phyloP scores from a whole-genome alignment of 306 rosid species.

The Ceratonia siliqua region DNA sequence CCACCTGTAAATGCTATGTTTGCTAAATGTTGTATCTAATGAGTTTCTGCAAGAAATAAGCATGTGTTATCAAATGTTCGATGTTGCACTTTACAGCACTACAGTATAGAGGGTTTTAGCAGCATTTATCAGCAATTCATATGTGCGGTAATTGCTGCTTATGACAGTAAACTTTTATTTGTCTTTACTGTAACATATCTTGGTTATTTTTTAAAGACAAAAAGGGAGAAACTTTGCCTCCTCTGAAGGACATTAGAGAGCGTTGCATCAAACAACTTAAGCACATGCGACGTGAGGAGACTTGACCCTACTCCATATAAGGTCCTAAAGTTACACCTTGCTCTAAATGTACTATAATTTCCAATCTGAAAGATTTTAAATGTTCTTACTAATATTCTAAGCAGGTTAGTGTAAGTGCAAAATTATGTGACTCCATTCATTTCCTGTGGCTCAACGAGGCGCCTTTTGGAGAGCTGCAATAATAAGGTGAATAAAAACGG shows the following conservation, averaged over 20 bases:
- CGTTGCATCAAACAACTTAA: slow-evolving; percentile 75
- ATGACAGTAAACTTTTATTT: not conserved
- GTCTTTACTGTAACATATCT: not conserved
- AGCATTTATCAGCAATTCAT: slow-evolving; percentile 2
- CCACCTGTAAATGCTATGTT: not conserved
- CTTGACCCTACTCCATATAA: slow-evolving; percentile 84
- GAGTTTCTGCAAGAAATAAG: not conserved
- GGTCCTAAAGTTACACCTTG: slow-evolving; percentile 37
- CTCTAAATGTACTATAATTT: not conserved
- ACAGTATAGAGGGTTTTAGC: not conserved
- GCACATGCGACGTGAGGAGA: slow-evolving; percentile 76
- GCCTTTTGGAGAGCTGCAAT: slow-evolving; percentile 94
- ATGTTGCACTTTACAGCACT: not conserved
- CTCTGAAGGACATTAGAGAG: slow-evolving; percentile 65
- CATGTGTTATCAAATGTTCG: not conserved
- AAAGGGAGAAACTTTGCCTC: slow-evolving; percentile 57
- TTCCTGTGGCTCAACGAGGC: slow-evolving; percentile 98
- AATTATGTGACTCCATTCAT: slow-evolving; percentile 87
- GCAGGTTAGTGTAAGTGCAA: slow-evolving; percentile 92
- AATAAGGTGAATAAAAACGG: slow-evolving; percentile 26
- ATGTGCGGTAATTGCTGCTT: not conserved
- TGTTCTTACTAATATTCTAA: not conserved
- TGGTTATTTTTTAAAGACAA: slow-evolving; percentile 43
- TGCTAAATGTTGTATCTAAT: slow-evolving; percentile 11
- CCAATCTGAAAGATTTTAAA: not conserved